Evolutionary conservation across 495 filamentous ascomycete genomes (phyloP).

Genomic region (Neurospora africana): DNA sequence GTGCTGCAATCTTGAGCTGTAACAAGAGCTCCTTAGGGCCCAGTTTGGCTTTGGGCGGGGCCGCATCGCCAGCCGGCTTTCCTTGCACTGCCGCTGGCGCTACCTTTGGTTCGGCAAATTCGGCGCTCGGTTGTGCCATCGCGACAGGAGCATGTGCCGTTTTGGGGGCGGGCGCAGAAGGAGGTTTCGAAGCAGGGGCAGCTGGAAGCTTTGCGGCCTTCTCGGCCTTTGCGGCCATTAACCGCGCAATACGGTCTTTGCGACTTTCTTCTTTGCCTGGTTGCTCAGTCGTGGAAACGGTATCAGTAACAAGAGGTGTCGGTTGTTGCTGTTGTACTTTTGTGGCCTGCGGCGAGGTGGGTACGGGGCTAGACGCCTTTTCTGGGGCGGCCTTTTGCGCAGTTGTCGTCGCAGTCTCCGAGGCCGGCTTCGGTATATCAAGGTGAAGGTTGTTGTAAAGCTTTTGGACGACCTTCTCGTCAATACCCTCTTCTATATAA

Average conservation of each 20-base stretch:
- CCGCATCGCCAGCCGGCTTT: conserved; percentile 1
- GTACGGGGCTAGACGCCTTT: background rate
- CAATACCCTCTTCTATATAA: conserved; percentile 62
- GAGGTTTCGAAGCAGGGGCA: background rate
- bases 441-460: conserved; percentile 60
- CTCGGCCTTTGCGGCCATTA: conserved; percentile 49
- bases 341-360: background rate
- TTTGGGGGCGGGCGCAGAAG: background rate
- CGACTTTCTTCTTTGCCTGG: conserved; percentile 50
- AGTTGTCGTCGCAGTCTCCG: background rate
- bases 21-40: conserved; percentile 34
- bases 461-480: conserved; percentile 47
- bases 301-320: conserved; percentile 2
- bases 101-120: background rate
- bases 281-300: conserved; percentile 11
- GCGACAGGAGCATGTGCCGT: background rate
- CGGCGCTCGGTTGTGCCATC: background rate
- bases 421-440: conserved; percentile 26
- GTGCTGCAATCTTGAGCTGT: conserved; percentile 35
- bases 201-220: conserved; percentile 15
- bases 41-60: conserved; percentile 21
- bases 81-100: conserved; percentile 5
- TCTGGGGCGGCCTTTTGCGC: conserved; percentile 1
- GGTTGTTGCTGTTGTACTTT: conserved; percentile 3
- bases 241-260: conserved; percentile 65